Conservation (phyloP, 176 grass and related monocot genomes). For the Musa schizocarpa region DNA sequence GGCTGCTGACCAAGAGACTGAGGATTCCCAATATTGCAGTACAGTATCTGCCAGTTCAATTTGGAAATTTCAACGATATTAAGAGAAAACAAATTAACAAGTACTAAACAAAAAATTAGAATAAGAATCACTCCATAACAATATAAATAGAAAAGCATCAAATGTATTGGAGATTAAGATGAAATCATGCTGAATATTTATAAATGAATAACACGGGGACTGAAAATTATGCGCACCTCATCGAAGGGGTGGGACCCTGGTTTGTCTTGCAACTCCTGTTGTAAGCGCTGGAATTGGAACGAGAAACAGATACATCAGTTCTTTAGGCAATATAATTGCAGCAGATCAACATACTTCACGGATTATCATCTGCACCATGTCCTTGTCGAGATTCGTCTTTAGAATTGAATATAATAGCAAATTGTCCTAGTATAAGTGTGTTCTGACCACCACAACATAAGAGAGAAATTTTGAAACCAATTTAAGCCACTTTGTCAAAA, state of each 20-base stretch:
- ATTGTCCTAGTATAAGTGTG: neutral
- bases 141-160: neutral
- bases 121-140: neutral
- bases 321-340: neutral
- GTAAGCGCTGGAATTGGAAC: constrained; percentile 33
- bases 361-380: neutral
- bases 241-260: constrained; percentile 49
- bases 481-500: neutral
- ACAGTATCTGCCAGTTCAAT: constrained; percentile 34
- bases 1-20: constrained; percentile 55
- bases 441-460: too few relatives aligned
- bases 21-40: constrained; percentile 72
- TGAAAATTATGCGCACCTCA: constrained; percentile 36
- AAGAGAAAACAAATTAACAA: constrained; percentile 20
- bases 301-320: neutral
- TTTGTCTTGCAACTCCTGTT: constrained; percentile 39
- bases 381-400: neutral
- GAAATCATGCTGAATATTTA: neutral
- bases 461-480: neutral
- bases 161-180: neutral
- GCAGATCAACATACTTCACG: neutral
- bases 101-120: constrained; percentile 5
- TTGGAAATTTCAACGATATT: neutral
- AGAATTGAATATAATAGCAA: neutral
- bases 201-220: constrained; percentile 7